Conservation (phyloP, 768 basidiomycete species). For the Antrodiella citrinella region DNA sequence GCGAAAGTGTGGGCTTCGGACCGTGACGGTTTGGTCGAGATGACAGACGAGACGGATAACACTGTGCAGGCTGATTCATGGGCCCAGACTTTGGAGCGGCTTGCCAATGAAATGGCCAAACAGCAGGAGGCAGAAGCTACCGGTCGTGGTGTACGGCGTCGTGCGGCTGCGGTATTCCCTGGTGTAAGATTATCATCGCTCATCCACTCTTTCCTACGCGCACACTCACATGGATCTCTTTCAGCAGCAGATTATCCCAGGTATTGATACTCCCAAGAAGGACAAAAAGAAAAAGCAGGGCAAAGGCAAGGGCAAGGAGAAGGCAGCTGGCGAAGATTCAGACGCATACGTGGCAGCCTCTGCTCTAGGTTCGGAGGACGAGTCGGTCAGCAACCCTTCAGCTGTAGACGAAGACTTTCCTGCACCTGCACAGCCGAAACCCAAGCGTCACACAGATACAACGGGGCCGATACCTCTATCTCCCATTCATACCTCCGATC, state of each 20-base stretch:
- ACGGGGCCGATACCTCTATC: no score
- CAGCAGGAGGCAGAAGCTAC: constrained; percentile 43
- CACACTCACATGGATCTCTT: no score
- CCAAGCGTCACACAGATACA: no score
- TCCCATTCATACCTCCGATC: no score
- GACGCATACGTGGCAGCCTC: constrained; percentile 28
- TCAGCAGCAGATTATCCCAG: constrained; percentile 21
- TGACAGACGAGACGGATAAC: constrained; percentile 42
- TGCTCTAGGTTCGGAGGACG: constrained; percentile 16
- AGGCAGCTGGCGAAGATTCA: constrained; percentile 30
- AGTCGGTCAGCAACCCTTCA: constrained; percentile 5
- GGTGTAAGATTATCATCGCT: constrained; percentile 22
- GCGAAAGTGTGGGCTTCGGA: constrained; percentile 90
- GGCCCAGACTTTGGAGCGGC: constrained; percentile 56
- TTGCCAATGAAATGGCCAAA: constrained; percentile 38
- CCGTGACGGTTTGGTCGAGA: constrained; percentile 61
- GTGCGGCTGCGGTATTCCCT: constrained; percentile 43
- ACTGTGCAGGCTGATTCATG: constrained; percentile 62
- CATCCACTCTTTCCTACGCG: constrained; percentile 2
- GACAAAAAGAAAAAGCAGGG: constrained; percentile 15
- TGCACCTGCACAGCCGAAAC: no score
- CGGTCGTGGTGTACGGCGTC: constrained; percentile 70
- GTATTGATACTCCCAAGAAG: constrained; percentile 31
- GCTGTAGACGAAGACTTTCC: constrained; percentile 3
- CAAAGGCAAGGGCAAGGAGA: constrained; percentile 26